Conservation (phyloP, 2,329 filamentous ascomycete genomes). For the Kalaharituber pfeilii region DNA sequence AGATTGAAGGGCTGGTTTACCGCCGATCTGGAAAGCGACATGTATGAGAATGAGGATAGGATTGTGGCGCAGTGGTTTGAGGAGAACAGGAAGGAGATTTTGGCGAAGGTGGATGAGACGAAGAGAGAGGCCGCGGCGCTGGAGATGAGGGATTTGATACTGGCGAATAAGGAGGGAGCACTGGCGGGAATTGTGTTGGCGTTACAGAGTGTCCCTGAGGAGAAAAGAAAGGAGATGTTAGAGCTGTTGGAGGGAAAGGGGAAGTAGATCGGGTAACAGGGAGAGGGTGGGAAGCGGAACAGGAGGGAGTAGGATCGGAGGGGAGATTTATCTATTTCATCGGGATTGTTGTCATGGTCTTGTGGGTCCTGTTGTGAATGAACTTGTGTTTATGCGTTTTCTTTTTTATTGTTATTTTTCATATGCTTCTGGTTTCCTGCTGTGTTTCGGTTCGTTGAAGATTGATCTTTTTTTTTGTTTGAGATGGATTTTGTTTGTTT, state of each 20-base stretch:
- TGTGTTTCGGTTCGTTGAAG: neutral
- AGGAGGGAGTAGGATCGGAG: neutral
- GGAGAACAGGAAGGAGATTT: conserved; percentile 69
- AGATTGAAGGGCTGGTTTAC: conserved; percentile 62
- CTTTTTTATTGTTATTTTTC: conserved; percentile 3
- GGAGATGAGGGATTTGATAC: conserved; percentile 51
- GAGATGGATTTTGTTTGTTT: neutral
- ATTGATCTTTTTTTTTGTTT: neutral
- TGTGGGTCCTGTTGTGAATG: neutral
- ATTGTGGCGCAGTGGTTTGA: conserved; percentile 91
- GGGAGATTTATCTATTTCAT: neutral
- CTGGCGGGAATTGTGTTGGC: conserved; percentile 77
- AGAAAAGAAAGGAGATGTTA: conserved; percentile 71
- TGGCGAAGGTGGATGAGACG: conserved; percentile 67
- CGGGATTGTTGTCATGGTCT: neutral
- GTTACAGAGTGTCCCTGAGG: conserved; percentile 68
- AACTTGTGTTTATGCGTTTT: neutral
- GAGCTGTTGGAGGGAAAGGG: conserved; percentile 25
- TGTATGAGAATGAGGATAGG: conserved; percentile 63
- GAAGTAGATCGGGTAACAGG: neutral
- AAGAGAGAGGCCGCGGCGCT: conserved; percentile 56
- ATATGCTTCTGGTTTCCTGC: neutral
- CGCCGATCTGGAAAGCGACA: conserved; percentile 39
- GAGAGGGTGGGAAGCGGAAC: neutral
- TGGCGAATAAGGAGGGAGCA: conserved; percentile 48